Evolutionary conservation across 2,329 filamentous ascomycete species (phyloP).

Genomic region (Chlorencoelia australis): DNA sequence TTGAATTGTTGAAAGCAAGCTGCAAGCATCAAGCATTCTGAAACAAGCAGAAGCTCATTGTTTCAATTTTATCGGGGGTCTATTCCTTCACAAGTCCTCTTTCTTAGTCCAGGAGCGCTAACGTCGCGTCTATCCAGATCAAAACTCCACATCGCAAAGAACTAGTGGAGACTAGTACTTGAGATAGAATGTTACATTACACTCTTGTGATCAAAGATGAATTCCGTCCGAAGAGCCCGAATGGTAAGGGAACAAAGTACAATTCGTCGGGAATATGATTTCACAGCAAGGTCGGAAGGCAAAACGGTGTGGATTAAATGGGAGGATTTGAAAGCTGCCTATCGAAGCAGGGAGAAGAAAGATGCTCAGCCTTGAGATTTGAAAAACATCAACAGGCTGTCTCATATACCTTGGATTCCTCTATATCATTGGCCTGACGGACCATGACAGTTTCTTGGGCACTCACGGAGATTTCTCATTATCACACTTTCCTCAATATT

Average conservation of each 20-base stretch:
- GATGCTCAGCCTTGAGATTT: constrained; percentile 51
- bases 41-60: no score
- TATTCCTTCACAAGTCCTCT: no score
- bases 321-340: constrained; percentile 58
- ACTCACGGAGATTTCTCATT: no score
- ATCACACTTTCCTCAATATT: no score
- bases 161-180: constrained; percentile 41
- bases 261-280: constrained; percentile 66
- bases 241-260: constrained; percentile 63
- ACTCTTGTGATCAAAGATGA: constrained; percentile 68
- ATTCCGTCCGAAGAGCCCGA: constrained; percentile 43
- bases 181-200: constrained; percentile 33
- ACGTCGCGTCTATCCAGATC: no score
- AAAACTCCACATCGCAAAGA: constrained; percentile 62
- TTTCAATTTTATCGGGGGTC: no score
- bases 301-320: constrained; percentile 48
- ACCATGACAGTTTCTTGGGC: no score
- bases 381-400: constrained; percentile 52
- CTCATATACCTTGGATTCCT: no score
- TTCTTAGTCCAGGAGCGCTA: no score
- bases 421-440: no score
- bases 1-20: no score
- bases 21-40: no score
- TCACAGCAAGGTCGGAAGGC: constrained; percentile 32
- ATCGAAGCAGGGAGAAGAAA: constrained; percentile 55